Percentiles rank a stretch among this genome's conserved stretches.
Conservation (phyloP, 2,329 filamentous ascomycete genomes). For the Alternaria triticina region DNA sequence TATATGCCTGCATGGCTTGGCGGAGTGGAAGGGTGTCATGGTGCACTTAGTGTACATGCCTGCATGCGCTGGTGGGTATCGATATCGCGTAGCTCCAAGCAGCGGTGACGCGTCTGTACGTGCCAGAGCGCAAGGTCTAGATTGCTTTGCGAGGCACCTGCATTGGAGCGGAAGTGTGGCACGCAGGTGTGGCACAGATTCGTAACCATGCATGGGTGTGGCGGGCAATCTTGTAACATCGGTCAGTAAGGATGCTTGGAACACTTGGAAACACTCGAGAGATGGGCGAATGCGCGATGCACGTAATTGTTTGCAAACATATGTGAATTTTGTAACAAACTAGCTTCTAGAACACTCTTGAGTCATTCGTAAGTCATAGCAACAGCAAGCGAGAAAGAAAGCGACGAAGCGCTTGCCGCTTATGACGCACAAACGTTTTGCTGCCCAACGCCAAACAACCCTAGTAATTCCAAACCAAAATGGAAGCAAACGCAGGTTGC, state of each 20-base stretch:
- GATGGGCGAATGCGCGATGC: neutral
- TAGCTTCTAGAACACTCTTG: conserved; percentile 13
- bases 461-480: neutral
- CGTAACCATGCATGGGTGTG: neutral
- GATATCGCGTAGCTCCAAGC: neutral
- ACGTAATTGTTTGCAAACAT: conserved; percentile 1
- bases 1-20: conserved; percentile 11
- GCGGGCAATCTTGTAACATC: neutral
- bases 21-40: conserved; percentile 5
- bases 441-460: conserved; percentile 16
- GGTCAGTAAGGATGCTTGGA: neutral
- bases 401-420: conserved; percentile 5
- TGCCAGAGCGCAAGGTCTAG: neutral
- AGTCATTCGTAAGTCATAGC: conserved; percentile 11
- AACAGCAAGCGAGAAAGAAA: conserved; percentile 7
- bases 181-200: conserved; percentile 2
- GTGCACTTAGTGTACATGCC: conserved; percentile 5
- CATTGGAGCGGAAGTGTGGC: neutral
- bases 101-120: neutral
- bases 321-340: conserved; percentile 7
- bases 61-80: conserved; percentile 1
- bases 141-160: neutral
- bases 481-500: conserved; percentile 5
- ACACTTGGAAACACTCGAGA: neutral
- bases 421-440: conserved; percentile 4